These are phyloP conservation scores for Coemansia sp. DNA, from an alignment of 192 early-diverging fungal genomes.

Conservation along the genomic window DNA sequence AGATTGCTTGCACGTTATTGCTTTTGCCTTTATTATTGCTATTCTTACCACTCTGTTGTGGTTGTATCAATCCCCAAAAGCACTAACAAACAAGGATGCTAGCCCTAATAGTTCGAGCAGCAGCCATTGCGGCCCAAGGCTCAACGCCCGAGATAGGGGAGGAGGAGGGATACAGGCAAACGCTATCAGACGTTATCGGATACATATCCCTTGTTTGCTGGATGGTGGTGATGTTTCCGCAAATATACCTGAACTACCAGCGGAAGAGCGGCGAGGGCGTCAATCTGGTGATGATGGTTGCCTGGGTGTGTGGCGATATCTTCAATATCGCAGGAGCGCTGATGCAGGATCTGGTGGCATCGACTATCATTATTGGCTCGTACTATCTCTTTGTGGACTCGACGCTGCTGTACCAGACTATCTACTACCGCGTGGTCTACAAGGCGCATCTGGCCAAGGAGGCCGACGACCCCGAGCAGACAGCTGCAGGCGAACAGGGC, in stretches of 20 bases:
- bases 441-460: constrained; percentile 30
- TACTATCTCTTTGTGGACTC: constrained; percentile 76
- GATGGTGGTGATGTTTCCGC: constrained; percentile 81
- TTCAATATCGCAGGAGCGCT: constrained; percentile 73
- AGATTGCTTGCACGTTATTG: not conserved
- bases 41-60: not conserved
- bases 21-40: not conserved
- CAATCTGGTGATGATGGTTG: constrained; percentile 67
- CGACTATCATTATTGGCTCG: constrained; percentile 68
- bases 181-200: constrained; percentile 50
- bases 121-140: not conserved
- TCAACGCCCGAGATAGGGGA: not conserved
- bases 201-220: constrained; percentile 73
- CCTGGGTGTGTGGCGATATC: constrained; percentile 79
- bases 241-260: constrained; percentile 76
- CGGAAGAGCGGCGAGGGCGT: constrained; percentile 76
- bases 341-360: constrained; percentile 69
- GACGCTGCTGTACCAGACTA: constrained; percentile 63
- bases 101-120: not conserved
- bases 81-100: not conserved
- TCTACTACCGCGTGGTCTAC: constrained; percentile 60
- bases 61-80: not conserved
- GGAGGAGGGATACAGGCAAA: constrained; percentile 3
- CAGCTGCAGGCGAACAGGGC: no score
- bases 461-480: not conserved